Percentiles rank a stretch among this genome's conserved stretches.
Evolutionary conservation across 2,329 filamentous ascomycete species (phyloP).

Genomic region (Clonostachys sp.): DNA sequence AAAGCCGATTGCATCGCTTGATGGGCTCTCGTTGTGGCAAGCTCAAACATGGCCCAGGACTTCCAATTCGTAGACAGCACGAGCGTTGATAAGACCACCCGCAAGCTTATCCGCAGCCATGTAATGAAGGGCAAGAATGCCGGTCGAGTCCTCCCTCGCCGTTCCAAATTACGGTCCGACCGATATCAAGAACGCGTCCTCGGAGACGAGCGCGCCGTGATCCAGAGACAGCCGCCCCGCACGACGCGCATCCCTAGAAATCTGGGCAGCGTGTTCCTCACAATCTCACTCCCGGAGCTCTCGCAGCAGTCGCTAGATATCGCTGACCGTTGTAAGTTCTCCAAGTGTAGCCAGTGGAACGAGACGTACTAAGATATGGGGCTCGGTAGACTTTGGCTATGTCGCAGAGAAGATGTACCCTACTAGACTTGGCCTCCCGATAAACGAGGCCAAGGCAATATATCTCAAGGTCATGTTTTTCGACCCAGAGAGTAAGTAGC

Average conservation of each 20-base stretch:
- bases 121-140: slow-evolving; percentile 14
- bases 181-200: background rate
- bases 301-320: slow-evolving; percentile 1
- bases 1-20: too few relatives aligned
- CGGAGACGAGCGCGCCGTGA: background rate
- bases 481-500: slow-evolving; percentile 6
- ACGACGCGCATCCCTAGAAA: background rate
- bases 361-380: too few relatives aligned
- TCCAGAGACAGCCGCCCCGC: too few relatives aligned
- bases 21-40: too few relatives aligned
- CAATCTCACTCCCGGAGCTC: slow-evolving; percentile 1
- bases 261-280: slow-evolving; percentile 1
- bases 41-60: background rate
- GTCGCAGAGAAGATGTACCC: slow-evolving; percentile 5
- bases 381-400: slow-evolving; percentile 1
- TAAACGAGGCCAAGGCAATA: slow-evolving; percentile 6
- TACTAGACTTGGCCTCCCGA: slow-evolving; percentile 3
- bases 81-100: background rate
- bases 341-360: too few relatives aligned
- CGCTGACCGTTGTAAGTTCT: slow-evolving; percentile 3
- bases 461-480: slow-evolving; percentile 7
- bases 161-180: background rate
- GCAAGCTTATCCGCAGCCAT: slow-evolving; percentile 14
- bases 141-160: slow-evolving; percentile 9
- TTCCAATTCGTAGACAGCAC: background rate